Conservation (phyloP, 2,329 filamentous ascomycete species). For the Pseudopithomyces chartarum region DNA sequence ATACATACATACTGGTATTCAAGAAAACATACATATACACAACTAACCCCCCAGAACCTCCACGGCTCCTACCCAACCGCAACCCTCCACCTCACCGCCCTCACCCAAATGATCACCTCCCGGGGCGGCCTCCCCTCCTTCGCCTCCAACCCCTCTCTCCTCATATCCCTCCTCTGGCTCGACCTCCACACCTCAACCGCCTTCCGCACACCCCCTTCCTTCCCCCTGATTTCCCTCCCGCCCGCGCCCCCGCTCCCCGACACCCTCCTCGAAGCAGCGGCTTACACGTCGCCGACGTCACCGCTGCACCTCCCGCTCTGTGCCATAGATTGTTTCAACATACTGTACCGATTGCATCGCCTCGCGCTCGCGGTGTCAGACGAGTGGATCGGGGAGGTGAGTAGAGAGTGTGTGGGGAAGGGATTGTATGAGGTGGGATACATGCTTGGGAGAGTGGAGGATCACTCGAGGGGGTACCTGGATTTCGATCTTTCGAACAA, state of each 20-base stretch:
- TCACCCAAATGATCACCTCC: conserved; percentile 28
- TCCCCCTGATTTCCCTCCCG: conserved; percentile 21
- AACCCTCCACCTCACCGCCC: conserved; percentile 22
- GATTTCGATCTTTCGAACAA: conserved; percentile 16
- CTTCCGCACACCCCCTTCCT: conserved; percentile 23
- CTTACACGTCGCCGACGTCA: conserved; percentile 26
- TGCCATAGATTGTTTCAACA: conserved; percentile 30
- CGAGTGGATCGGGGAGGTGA: conserved; percentile 18
- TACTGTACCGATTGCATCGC: conserved; percentile 32
- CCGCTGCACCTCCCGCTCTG: conserved; percentile 25
- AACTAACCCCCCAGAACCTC: too few species aligned
- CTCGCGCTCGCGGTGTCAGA: conserved; percentile 25
- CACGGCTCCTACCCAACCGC: conserved; percentile 30
- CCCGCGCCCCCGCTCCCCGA: conserved; percentile 24
- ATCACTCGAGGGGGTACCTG: conserved; percentile 23
- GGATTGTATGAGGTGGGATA: conserved; percentile 30
- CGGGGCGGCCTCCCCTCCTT: conserved; percentile 29
- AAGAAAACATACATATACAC: too few species aligned
- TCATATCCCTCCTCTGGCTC: conserved; percentile 20
- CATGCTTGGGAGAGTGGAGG: conserved; percentile 23
- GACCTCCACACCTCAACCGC: conserved; percentile 31
- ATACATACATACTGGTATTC: too few species aligned
- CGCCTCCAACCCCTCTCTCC: conserved; percentile 28
- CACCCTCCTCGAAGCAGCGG: conserved; percentile 24
- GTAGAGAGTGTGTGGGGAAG: conserved; percentile 22